Evolutionary conservation across 2,329 filamentous ascomycete genomes (phyloP).

Genomic region (Stachybotrys elegans): DNA sequence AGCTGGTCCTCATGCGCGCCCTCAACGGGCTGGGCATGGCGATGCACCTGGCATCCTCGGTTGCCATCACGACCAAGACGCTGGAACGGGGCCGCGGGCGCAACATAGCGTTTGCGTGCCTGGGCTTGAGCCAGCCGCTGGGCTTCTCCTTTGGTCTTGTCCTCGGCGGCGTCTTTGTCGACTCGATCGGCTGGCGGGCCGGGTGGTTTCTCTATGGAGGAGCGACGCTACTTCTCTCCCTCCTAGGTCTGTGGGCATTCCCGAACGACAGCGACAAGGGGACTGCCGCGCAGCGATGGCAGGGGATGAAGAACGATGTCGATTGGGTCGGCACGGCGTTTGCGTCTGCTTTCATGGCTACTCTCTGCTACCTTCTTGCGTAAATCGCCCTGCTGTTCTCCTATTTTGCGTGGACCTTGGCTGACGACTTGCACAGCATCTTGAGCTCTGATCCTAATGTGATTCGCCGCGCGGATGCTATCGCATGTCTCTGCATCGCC

Average conservation of each 20-base stretch:
- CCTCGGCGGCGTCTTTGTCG: constrained; percentile 36
- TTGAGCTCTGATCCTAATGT: constrained; percentile 24
- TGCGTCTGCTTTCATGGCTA: constrained; percentile 8
- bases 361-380: constrained; percentile 9
- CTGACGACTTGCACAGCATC: constrained; percentile 4
- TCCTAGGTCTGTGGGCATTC: constrained; percentile 28
- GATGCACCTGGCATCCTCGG: constrained; percentile 28
- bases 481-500: constrained; percentile 34
- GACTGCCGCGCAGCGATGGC: constrained; percentile 4
- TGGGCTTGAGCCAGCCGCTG: constrained; percentile 39
- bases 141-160: constrained; percentile 40
- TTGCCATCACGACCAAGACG: constrained; percentile 27
- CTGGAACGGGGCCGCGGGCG: constrained; percentile 26
- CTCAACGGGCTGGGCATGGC: constrained; percentile 32
- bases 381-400: constrained; percentile 4
- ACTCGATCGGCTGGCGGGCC: constrained; percentile 35
- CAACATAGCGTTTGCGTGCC: constrained; percentile 36
- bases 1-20: constrained; percentile 31
- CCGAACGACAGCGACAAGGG: constrained; percentile 21
- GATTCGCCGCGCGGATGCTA: constrained; percentile 22
- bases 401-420: too few relatives aligned
- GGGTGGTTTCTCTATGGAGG: constrained; percentile 28
- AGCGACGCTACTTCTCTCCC: constrained; percentile 2
- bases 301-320: constrained; percentile 2
- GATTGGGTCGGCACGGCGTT: constrained; percentile 10